Conservation (phyloP, 352 stramenopile species). For the Pythium insidiosum region DNA sequence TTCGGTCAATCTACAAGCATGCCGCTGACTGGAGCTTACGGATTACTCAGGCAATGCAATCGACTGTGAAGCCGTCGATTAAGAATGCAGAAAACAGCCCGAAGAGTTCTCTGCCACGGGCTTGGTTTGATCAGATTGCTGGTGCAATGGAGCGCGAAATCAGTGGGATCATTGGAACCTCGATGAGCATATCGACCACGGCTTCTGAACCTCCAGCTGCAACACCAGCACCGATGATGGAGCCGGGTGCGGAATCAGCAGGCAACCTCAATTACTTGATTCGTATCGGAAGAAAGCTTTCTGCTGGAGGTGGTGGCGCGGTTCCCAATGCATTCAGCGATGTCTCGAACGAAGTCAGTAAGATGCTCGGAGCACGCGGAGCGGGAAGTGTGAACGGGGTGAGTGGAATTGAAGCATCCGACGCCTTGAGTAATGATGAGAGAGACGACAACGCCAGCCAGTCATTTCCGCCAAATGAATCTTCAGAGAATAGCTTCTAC, state of each 20-base stretch:
- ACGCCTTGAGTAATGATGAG: slow-evolving; percentile 58
- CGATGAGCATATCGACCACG: too few species aligned
- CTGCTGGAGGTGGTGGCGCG: slow-evolving; percentile 23
- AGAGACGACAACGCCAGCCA: slow-evolving; percentile 53
- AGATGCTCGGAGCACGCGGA: slow-evolving; percentile 72
- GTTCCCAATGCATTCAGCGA: slow-evolving; percentile 28
- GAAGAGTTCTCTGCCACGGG: slow-evolving; percentile 58
- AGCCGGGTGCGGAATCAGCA: too few species aligned
- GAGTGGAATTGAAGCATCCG: slow-evolving; percentile 28
- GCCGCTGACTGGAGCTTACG: slow-evolving; percentile 68
- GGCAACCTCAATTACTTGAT: too few species aligned
- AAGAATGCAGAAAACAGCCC: slow-evolving; percentile 57
- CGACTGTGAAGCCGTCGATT: slow-evolving; percentile 67
- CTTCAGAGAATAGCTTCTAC: slow-evolving; percentile 28
- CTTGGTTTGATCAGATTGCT: slow-evolving; percentile 73
- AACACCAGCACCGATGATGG: background rate
- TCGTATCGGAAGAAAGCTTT: too few species aligned
- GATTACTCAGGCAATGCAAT: slow-evolving; percentile 69
- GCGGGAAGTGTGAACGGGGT: slow-evolving; percentile 10
- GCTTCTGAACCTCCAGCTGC: slow-evolving; percentile 12
- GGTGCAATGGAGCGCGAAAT: slow-evolving; percentile 35
- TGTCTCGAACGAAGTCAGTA: slow-evolving; percentile 68
- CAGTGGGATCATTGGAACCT: slow-evolving; percentile 28
- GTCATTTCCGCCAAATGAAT: slow-evolving; percentile 56
- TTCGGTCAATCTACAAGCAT: slow-evolving; percentile 78